Evolutionary conservation across 1,284 basidiomycete species (phyloP).

Genomic region (Phylloboletellus chloephorus): DNA sequence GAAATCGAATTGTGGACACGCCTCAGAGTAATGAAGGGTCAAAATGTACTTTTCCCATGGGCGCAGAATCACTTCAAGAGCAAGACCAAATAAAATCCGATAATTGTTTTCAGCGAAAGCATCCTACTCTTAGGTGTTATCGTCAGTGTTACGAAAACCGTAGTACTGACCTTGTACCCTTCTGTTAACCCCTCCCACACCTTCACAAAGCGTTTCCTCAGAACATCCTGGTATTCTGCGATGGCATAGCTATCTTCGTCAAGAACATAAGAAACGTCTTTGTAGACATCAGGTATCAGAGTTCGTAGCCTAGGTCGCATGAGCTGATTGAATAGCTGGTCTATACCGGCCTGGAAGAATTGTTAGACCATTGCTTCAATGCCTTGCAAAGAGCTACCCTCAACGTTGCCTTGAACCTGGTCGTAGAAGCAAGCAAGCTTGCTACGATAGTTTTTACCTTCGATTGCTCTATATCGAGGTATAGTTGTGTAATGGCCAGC

Average conservation of each 20-base stretch:
- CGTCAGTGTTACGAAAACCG: neutral
- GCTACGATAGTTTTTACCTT: conserved; percentile 43
- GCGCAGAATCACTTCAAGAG: conserved; percentile 80
- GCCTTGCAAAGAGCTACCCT: conserved; percentile 44
- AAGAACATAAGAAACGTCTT: conserved; percentile 81
- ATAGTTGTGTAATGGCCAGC: conserved; percentile 62
- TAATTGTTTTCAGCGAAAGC: conserved; percentile 86
- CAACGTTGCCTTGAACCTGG: conserved; percentile 65
- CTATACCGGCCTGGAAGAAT: conserved; percentile 66
- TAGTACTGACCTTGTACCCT: conserved; percentile 67
- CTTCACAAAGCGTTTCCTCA: conserved; percentile 85
- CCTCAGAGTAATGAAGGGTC: conserved; percentile 85
- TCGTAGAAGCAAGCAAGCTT: conserved; percentile 48
- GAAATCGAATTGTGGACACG: conserved; percentile 28
- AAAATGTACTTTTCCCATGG: conserved; percentile 92
- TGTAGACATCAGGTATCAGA: conserved; percentile 83
- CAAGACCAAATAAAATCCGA: conserved; percentile 77
- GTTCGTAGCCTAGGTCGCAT: conserved; percentile 80
- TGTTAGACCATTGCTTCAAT: conserved; percentile 3
- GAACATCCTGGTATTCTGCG: conserved; percentile 80
- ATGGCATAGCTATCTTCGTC: conserved; percentile 84
- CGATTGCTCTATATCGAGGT: conserved; percentile 55
- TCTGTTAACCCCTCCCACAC: conserved; percentile 82
- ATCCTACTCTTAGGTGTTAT: conserved; percentile 45
- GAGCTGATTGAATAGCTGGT: conserved; percentile 92